Percentiles rank a stretch among this genome's conserved stretches.
Evolutionary conservation across 2,329 filamentous ascomycete genomes (phyloP).

Genomic region (Arachnomyces sp.): DNA sequence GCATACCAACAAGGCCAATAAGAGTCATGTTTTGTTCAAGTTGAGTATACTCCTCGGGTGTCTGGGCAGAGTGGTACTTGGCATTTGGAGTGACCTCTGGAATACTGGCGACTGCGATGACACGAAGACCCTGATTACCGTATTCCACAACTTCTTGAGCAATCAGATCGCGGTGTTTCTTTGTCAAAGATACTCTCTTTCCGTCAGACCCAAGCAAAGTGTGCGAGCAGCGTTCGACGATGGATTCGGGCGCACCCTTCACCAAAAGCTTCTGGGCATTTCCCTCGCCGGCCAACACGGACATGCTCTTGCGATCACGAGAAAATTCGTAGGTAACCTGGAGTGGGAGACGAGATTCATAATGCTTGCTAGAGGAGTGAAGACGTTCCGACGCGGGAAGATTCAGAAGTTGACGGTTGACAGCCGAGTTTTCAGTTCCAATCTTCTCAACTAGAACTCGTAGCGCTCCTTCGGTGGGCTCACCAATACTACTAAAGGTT

Average conservation of each 20-base stretch:
- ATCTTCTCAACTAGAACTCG: slow-evolving; percentile 90
- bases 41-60: slow-evolving; percentile 72
- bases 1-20: slow-evolving; percentile 88
- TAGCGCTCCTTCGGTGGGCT: slow-evolving; percentile 90
- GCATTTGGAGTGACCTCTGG: slow-evolving; percentile 66
- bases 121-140: slow-evolving; percentile 83
- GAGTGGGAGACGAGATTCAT: slow-evolving; percentile 66
- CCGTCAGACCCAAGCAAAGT: slow-evolving; percentile 70
- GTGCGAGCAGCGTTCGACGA: slow-evolving; percentile 86
- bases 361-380: slow-evolving; percentile 76
- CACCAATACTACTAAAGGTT: slow-evolving; percentile 75
- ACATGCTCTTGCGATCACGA: slow-evolving; percentile 98
- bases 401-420: slow-evolving; percentile 46
- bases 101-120: slow-evolving; percentile 84
- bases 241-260: slow-evolving; percentile 91
- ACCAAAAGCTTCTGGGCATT: slow-evolving; percentile 74
- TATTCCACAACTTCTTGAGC: slow-evolving; percentile 78
- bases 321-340: slow-evolving; percentile 95
- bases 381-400: slow-evolving; percentile 54
- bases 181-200: slow-evolving; percentile 64
- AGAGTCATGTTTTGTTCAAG: slow-evolving; percentile 93
- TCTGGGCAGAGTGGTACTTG: slow-evolving; percentile 66
- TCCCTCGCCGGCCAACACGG: slow-evolving; percentile 71
- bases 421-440: slow-evolving; percentile 63
- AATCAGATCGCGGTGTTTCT: slow-evolving; percentile 62